Conservation (phyloP, 1,284 basidiomycete genomes). For the Ustilago tritici region DNA sequence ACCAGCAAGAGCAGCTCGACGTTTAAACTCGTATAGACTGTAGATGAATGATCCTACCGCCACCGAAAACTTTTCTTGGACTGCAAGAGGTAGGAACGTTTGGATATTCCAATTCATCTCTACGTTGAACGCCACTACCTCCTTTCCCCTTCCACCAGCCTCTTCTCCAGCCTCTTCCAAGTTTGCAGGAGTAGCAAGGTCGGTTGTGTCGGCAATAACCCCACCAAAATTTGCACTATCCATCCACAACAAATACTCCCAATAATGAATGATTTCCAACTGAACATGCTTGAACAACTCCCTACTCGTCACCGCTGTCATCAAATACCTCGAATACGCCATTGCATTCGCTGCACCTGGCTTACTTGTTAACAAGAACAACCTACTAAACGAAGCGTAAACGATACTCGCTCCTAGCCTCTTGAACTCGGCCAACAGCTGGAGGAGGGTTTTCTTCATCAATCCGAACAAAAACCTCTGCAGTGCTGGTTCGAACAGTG, state of each 20-base stretch:
- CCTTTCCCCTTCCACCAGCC: conserved; percentile 72
- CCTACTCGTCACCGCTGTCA: conserved; percentile 90
- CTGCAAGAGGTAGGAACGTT: conserved; percentile 85
- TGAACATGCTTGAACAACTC: conserved; percentile 95
- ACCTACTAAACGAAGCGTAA: conserved; percentile 92
- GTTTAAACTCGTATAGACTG: conserved; percentile 83
- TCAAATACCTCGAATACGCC: conserved; percentile 93
- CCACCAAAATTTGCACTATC: conserved; percentile 94
- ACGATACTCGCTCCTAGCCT: conserved; percentile 88
- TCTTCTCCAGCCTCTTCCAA: conserved; percentile 68
- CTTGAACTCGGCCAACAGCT: conserved; percentile 95
- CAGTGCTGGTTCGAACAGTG: conserved; percentile 91
- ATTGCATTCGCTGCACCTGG: conserved; percentile 90
- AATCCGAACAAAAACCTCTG: conserved; percentile 93
- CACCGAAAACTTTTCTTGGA: conserved; percentile 83
- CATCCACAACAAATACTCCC: conserved; percentile 96
- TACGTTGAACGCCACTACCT: conserved; percentile 49
- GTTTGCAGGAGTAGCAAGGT: conserved; percentile 16
- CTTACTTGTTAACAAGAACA: conserved; percentile 92
- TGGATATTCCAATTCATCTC: conserved; percentile 97
- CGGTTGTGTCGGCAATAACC: conserved; percentile 75
- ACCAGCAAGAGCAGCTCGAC: conserved; percentile 73
- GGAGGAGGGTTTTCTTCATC: conserved; percentile 98
- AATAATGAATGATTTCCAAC: conserved; percentile 88
- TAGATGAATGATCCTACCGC: conserved; percentile 86